Base-by-base conservation (phyloP, 805 yeast genomes). In the Candida chauliodis region DNA sequence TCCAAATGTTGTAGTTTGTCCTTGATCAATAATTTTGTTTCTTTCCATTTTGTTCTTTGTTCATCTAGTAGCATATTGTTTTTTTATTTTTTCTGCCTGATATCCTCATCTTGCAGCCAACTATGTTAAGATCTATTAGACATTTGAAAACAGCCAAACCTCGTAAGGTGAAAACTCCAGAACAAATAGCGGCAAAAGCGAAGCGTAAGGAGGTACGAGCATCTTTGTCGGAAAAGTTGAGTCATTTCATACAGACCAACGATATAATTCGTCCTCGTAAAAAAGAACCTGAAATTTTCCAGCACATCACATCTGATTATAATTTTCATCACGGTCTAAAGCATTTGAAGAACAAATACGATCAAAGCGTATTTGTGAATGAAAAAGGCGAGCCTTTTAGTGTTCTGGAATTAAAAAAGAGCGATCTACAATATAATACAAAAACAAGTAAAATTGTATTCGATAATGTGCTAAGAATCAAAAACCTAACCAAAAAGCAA, bases 31-130 rank as follows among this genome's bases (percentile, higher is more conserved):
- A 66, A 66, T 43, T 66, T 72, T 29, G 78, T 57, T 17, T 56
- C 52, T 22, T 70, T 76, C 95, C 95, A 86, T 42, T 69, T 66
- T 27, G 69, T 43, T 38, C 63, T 55, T 47, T 85, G 91, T 15
- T 27, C 30, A 26, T 33, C 36, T 18, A 23, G 17, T 10, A 4
- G 8, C 8, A 24, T 24, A 6, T 8, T 29, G 5, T 29, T 29
- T 16, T 15, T 29, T 16, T 15, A 14, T 16, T 15, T 29, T 29
- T 16, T 16, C n/a, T 16, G 18, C 8, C 20, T 29, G 8, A 15
- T 18, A 5, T 17, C 33, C 4, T 23, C n/a, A 30, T 19, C 33
- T 21, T 28, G 31, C 31, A 28, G 18, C 31, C 31, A 14, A 31
- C 8, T 18, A 31, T 31, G 34, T 21, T 16, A 7, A 31, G 15